Percentiles rank a stretch among this genome's conserved stretches.
phyloP scores from a whole-genome alignment of 306 rosid genomes.

The Pyrus pyrifolia region DNA sequence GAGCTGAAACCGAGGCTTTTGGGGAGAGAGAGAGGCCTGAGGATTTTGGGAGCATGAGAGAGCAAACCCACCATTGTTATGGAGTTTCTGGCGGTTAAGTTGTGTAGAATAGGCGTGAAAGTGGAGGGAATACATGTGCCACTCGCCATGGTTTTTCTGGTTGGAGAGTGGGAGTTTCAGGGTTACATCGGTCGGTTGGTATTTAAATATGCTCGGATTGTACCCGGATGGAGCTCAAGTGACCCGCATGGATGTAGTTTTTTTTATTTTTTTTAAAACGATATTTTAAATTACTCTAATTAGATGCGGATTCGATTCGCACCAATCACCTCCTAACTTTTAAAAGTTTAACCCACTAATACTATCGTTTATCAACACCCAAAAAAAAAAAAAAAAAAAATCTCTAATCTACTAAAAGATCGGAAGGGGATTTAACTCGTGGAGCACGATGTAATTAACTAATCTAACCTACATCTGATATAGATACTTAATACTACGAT shows the following conservation, averaged over 20 bases:
- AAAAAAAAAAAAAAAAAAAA: no score
- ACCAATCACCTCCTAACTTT: no score
- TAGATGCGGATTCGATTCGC: no score
- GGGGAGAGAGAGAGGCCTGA: constrained; percentile 19
- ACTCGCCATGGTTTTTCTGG: constrained; percentile 34
- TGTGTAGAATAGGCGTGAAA: constrained; percentile 35
- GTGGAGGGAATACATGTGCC: constrained; percentile 28
- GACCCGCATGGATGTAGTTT: not conserved
- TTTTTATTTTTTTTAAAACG: not conserved
- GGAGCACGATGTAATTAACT: no score
- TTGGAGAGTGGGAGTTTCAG: not conserved
- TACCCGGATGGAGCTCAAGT: not conserved
- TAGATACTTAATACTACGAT: rapidly evolving
- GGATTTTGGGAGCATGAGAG: constrained; percentile 32
- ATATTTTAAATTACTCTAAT: no score
- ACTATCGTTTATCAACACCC: rapidly evolving
- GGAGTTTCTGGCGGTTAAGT: constrained; percentile 26
- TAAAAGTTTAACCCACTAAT: no score
- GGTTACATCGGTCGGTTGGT: not conserved
- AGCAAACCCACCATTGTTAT: constrained; percentile 40
- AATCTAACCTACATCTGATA: no score
- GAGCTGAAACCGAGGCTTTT: constrained; percentile 34
- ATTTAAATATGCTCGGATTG: not conserved
- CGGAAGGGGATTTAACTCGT: no score
- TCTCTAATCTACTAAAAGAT: no score